Base-by-base conservation (phyloP, 2,329 filamentous ascomycete species). In the Hypoxylon sp. region DNA sequence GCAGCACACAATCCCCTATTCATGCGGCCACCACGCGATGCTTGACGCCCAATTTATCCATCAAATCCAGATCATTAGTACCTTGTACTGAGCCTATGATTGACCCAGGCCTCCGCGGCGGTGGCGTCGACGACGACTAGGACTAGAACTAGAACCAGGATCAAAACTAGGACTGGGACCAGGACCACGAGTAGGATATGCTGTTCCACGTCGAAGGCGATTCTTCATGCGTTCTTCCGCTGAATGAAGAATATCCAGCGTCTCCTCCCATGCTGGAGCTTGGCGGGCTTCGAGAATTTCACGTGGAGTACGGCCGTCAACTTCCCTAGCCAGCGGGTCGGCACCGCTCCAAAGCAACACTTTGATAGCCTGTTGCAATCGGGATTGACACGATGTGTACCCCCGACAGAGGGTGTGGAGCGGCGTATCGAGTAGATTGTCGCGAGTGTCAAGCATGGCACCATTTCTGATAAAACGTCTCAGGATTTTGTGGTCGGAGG, bases 401-500 rank as follows among this genome's bases (percentile, higher is more conserved):
- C 4, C 36, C 16, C 3, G 7, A 18, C 36, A 40, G 8, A 40
- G 36, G n/a, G n/a, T 16, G 9, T 40, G 36, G 20, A 40, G 36
- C 36, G 36, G 36, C 20, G 36, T 40, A 40, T 9, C 16, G 7
- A 20, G 36, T n/a, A 9, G 8, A 2, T 4, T 11, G 8, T 40
- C 36, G 16, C 36, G 16, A 18, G 9, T 2, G 36, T 18, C 6
- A 2, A 40, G 8, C 16, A 11, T 40, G 18, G 36, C 36, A 20
- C 36, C 16, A 20, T 40, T 40, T 9, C 51, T 5, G 1, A 67
- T 54, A 18, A 67, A 64, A 5, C 44, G n/a, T 1, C 14, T 16
- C 3, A 51, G 18, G 12, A 28, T 16, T 4, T 24, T 18, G 1
- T 24, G 2, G 18, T 62, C 22, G 3, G 3, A 1, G 1, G 45